Evolutionary conservation across 805 yeast genomes (phyloP), one percentile per base, ranked within the genome.

Genomic region (Kodamaea leandrae): DNA sequence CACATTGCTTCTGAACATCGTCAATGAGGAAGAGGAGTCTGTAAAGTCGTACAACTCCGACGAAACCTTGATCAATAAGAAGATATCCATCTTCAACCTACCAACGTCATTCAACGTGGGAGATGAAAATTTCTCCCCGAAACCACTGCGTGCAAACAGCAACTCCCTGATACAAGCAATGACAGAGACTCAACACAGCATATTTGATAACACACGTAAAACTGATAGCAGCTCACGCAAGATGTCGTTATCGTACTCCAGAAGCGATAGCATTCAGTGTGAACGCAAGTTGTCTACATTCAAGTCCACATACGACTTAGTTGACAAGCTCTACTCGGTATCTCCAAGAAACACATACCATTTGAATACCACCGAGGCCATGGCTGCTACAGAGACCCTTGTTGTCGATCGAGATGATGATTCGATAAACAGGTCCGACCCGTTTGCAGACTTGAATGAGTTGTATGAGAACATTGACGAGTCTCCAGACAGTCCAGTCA

Each of bases 341-440:
- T 65, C 71, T 2, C 74, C 74, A 0, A 64, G 55, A 36, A 66
- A 68, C 43, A 67, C 74, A 0, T 58, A 54, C 39, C 65, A 68
- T 47, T 50, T 64, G 30, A 54, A 61, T 35, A 50, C 51, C 15
- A 61, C 56, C 12, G 51, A 55, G 9, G 60, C 61, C 4, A 46
- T 49, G 24, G 61, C 61, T n/a, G 47, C 53, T 7, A 38, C 49
- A 15, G 55, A 52, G 39, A 32, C 42, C n/a, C 7, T 20, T 21
- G 28, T 36, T 13, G 26, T 16, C 39, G 43, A 37, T 43, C 46
- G 35, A 32, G 30, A 39, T 21, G 41, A 41, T 26, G 46, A 46
- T 34, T 34, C 43, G 28, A 21, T 39, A 7, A 42, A 34, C 26
- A 20, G 30, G 17, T 24, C 34, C 9, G 45, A 47, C 30, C 48